A percentile compares a stretch with the other conserved stretches of the same genome.
phyloP scores from a whole-genome alignment of 2,329 filamentous ascomycete species.

The Fusarium buharicum region DNA sequence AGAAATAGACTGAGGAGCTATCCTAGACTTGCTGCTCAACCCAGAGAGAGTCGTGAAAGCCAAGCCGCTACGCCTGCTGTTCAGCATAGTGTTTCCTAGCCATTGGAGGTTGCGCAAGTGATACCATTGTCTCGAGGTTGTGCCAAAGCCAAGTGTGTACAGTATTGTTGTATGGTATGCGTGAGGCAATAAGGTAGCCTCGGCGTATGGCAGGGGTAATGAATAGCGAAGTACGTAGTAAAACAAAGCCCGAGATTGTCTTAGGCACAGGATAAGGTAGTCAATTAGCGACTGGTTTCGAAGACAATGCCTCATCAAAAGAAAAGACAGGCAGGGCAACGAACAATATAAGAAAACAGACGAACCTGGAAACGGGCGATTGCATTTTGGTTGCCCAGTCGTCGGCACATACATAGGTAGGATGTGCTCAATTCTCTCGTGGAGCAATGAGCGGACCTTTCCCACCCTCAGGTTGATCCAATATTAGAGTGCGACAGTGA shows the following conservation, averaged over 20 bases:
- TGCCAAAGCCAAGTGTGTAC: slow-evolving; percentile 36
- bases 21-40: slow-evolving; percentile 1
- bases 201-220: slow-evolving; percentile 30
- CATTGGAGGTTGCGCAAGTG: slow-evolving; percentile 35
- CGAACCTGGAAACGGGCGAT: slow-evolving; percentile 28
- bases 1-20: neutral
- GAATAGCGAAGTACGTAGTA: slow-evolving; percentile 39
- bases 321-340: slow-evolving; percentile 13
- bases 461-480: slow-evolving; percentile 33
- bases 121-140: slow-evolving; percentile 44
- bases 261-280: slow-evolving; percentile 28
- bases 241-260: slow-evolving; percentile 44
- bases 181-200: slow-evolving; percentile 27
- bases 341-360: slow-evolving; percentile 19
- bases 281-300: slow-evolving; percentile 20
- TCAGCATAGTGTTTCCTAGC: slow-evolving; percentile 19
- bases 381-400: slow-evolving; percentile 33
- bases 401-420: slow-evolving; percentile 11
- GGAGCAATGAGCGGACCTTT: slow-evolving; percentile 27
- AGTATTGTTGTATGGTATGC: slow-evolving; percentile 31
- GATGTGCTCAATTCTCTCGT: slow-evolving; percentile 8
- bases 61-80: slow-evolving; percentile 23
- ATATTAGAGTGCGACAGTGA: slow-evolving; percentile 30
- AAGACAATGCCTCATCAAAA: slow-evolving; percentile 24
- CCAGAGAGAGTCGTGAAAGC: slow-evolving; percentile 8